These are phyloP conservation scores for Acacia crassicarpa DNA, from an alignment of 306 rosid genomes.

Conservation along the genomic window DNA sequence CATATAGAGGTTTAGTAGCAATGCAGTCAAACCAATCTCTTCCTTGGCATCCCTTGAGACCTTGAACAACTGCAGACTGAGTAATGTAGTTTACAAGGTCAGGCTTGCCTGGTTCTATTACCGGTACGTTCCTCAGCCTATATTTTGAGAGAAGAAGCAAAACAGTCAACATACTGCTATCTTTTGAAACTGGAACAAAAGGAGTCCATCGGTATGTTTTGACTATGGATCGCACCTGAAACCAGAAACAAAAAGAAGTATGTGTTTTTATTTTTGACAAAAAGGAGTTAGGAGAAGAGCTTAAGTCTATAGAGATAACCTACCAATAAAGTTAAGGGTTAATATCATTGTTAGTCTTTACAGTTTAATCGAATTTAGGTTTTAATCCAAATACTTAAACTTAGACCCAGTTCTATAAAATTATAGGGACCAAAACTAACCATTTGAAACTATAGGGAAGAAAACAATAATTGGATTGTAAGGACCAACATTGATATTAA, in stretches of 20 bases:
- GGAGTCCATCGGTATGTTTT: conserved; percentile 83
- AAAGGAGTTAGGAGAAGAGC: background rate
- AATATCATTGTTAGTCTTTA: no score
- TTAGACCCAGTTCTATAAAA: no score
- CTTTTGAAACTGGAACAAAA: conserved; percentile 68
- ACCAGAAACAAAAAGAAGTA: conserved; percentile 20
- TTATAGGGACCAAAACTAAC: no score
- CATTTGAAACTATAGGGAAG: no score
- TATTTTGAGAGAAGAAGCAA: conserved; percentile 86
- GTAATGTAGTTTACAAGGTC: conserved; percentile 79
- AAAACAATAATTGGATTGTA: no score
- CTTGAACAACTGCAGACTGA: conserved; percentile 89
- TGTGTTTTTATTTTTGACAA: background rate
- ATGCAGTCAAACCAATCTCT: conserved; percentile 88
- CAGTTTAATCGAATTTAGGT: no score
- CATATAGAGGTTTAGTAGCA: conserved; percentile 56
- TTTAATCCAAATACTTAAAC: no score
- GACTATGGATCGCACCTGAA: conserved; percentile 73
- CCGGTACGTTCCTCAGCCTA: conserved; percentile 89
- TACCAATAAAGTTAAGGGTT: background rate
- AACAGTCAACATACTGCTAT: conserved; percentile 76
- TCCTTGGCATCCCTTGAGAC: conserved; percentile 68
- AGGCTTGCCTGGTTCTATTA: conserved; percentile 70
- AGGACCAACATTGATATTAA: no score
- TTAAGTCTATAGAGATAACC: background rate